Base-by-base conservation (phyloP, 345 rosid species). In the Eucalyptus tenuipes region DNA sequence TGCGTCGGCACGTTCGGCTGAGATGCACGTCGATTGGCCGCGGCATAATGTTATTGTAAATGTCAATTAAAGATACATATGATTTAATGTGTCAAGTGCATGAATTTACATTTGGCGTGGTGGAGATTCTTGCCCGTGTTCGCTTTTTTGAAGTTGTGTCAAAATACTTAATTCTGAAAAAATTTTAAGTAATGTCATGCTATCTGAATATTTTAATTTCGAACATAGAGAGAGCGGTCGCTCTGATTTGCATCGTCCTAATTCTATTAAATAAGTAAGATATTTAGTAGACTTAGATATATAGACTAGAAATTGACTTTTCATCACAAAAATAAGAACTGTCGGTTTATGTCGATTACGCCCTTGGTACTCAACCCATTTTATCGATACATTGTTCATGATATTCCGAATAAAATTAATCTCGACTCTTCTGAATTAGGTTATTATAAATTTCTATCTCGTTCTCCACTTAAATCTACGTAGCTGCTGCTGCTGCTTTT, bases 21-120 rank as follows among this genome's bases (percentile, higher is more conserved):
- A 66, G 33, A n/a, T 7, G 68, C 17, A 61, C 6, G 68, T 61
- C 33, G 18, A 64, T 3, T 14, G 14, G 66, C 31, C 1, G 20
- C 20, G 0, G 7, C 37, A 52, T 52, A 66, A 15, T 66, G 40
- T 31, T 31, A 31, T 66, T 12, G 9, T 66, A 31, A 66, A 66
- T 66, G 6, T 15, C 11, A 31, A 31, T 15, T 31, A 22, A 66
- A 66, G 40, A 66, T n/a, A 66, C 20, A 8, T 4, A 31, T 31
- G 9, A 66, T 66, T 8, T 7, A 20, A n/a, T 15, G 11, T 2
- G 4, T 66, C 33, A 8, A 0, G 3, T 15, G 10, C 1, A 66
- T 15, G 55, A 4, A 52, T 52, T 52, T 7, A 52, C 55, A 2
- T 66, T 66, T n/a, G 5, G 79, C 0, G 9, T 2, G 1, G 0